A percentile compares a stretch with the other conserved stretches of the same genome.
Conservation (phyloP, 306 rosid species). For the Lathyrus oleraceus region DNA sequence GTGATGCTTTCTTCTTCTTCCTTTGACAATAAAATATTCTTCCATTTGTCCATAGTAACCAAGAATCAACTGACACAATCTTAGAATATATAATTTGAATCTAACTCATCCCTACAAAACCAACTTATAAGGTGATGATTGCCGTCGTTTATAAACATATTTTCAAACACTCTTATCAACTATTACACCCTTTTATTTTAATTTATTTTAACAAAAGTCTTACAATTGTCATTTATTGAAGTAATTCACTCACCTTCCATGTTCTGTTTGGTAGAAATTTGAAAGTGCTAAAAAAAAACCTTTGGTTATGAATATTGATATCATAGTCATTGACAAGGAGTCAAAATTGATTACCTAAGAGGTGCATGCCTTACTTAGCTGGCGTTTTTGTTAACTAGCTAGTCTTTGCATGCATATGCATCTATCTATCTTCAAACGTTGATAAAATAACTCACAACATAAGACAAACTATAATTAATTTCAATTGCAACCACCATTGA, state of each 20-base stretch:
- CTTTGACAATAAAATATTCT: too few species aligned
- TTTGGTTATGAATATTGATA: background rate
- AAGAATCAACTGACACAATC: too few species aligned
- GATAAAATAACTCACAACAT: constrained; percentile 13
- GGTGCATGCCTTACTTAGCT: constrained; percentile 7
- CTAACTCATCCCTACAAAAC: too few species aligned
- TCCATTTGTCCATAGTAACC: too few species aligned
- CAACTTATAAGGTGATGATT: too few species aligned
- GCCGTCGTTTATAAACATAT: too few species aligned
- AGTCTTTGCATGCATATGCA: background rate
- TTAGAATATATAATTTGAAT: too few species aligned
- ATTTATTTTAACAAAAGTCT: too few species aligned
- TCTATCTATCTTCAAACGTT: background rate
- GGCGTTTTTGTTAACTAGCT: constrained; percentile 22
- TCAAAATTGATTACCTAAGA: background rate
- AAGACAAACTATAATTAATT: constrained; percentile 24
- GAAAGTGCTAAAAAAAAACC: constrained; percentile 13
- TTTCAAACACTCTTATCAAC: too few species aligned
- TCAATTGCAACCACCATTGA: constrained; percentile 17
- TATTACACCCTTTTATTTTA: too few species aligned
- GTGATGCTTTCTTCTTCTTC: too few species aligned
- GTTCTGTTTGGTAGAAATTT: background rate
- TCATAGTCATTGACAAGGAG: constrained; percentile 11
- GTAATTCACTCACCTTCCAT: background rate
- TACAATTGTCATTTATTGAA: background rate